Percentiles rank a stretch among this genome's conserved stretches.
phyloP scores from a whole-genome alignment of 371 early-diverging fungal species.

The Zychaea mexicana region DNA sequence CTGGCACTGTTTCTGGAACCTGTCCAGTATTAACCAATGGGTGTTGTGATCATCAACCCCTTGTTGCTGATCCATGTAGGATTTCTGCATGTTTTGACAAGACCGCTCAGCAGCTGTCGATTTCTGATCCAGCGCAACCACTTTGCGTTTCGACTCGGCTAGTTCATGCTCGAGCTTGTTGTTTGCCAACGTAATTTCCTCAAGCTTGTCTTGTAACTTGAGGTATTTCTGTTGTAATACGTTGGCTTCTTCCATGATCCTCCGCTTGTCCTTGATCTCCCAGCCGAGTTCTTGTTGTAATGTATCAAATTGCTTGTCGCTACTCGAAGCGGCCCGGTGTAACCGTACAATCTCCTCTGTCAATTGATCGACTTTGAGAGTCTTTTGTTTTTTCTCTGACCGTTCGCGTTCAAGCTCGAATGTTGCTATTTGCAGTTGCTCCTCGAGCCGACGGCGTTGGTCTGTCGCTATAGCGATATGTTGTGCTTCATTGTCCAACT shows the following conservation, averaged over 20 bases:
- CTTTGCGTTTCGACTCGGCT: constrained; percentile 19
- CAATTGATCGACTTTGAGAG: constrained; percentile 31
- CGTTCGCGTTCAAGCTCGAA: constrained; percentile 43
- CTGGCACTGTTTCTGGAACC: constrained; percentile 13
- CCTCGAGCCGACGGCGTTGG: constrained; percentile 38
- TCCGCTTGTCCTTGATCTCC: constrained; percentile 30
- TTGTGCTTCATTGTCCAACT: background rate
- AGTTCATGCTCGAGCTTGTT: constrained; percentile 36
- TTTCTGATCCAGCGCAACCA: background rate
- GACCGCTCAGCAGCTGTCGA: background rate
- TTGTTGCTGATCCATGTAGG: constrained; percentile 6
- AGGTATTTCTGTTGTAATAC: constrained; percentile 25
- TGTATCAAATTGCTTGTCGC: constrained; percentile 17
- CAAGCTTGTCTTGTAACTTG: constrained; percentile 36
- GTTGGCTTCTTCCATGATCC: constrained; percentile 35
- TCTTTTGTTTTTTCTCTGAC: constrained; percentile 23
- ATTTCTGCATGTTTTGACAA: background rate
- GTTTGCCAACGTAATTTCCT: constrained; percentile 27
- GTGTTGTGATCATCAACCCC: constrained; percentile 2
- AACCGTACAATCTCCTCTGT: constrained; percentile 34
- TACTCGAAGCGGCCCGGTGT: constrained; percentile 14
- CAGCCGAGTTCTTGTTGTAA: constrained; percentile 26
- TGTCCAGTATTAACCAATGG: background rate
- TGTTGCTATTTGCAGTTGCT: constrained; percentile 45
- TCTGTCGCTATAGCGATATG: background rate